Evolutionary conservation across 352 stramenopile genomes (phyloP), one percentile per base, ranked within the genome.

Genomic region (Phytophthora syringae): DNA sequence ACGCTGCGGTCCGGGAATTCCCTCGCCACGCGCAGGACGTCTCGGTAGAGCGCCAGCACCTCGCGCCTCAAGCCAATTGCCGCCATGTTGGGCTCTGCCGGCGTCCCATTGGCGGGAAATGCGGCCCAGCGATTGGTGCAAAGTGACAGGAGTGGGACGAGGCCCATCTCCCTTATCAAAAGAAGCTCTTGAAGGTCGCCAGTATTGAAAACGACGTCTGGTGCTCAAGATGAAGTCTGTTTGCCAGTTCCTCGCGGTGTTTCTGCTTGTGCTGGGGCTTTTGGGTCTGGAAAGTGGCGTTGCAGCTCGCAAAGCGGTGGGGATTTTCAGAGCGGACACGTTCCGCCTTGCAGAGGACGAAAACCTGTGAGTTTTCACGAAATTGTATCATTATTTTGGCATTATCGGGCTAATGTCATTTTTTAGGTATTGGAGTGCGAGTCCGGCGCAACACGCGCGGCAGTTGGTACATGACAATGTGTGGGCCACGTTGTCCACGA

Each of bases 11-110:
- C 79, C 2, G 84, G 82, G 45, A 93, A 89, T 42, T 28, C 53
- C 28, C 60, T 81, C 40, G 80, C 72, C 44, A 83, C 72, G 70
- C 73, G 74, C 66, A 89, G 61, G 20, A 81, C 72, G 25, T 76
- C 56, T 40, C 84, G 84, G 52, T 85, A 93, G 37, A 93, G 79
- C 62, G 66, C 61, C 52, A 92, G 59, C 70, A 90, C 84, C 66
- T 88, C 66, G 36, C 67, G 72, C 59, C 69, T 77, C 45, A 65
- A 40, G 28, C 67, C 67, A 76, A 66, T 74, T 27, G 49, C 55
- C 20, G 56, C 43, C 67, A 72, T 72, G 18, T 32, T 54, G 9
- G 40, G 7, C 43, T 40, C 16, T 49, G 37, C 18, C 15, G 7
- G 16, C n/a, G n/a, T 55, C 27, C 15, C 40, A 72, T 75, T 75